Evolutionary conservation across 495 filamentous ascomycete genomes (phyloP).

Genomic region (Viridothelium virens): DNA sequence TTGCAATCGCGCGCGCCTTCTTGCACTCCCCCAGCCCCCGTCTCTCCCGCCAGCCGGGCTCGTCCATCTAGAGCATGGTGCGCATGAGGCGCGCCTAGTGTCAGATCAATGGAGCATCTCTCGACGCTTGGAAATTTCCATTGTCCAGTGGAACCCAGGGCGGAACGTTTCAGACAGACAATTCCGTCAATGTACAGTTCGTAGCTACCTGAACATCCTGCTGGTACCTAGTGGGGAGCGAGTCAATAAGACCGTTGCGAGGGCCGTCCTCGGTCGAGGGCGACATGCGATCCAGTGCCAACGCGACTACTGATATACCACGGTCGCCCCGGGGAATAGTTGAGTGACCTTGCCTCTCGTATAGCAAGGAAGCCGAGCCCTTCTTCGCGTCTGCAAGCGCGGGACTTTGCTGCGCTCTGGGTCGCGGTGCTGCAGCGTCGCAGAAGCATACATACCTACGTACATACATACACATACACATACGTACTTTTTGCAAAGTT

Average conservation of each 20-base stretch:
- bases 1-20: not conserved
- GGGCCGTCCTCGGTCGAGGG: not conserved
- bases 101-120: slow-evolving; percentile 6
- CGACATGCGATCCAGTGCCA: not conserved
- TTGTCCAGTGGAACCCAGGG: not conserved
- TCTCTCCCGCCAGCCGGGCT: slow-evolving; percentile 5
- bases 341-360: slow-evolving; percentile 5
- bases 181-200: slow-evolving; percentile 4
- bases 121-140: slow-evolving; percentile 1
- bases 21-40: not conserved
- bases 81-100: slow-evolving; percentile 7
- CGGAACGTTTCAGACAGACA: not conserved
- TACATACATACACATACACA: not conserved
- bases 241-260: slow-evolving; percentile 5
- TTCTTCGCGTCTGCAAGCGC: not conserved
- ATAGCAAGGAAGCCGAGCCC: slow-evolving; percentile 8
- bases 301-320: not conserved
- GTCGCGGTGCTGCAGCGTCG: slow-evolving; percentile 4
- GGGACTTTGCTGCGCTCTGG: not conserved
- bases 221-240: not conserved
- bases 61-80: not conserved
- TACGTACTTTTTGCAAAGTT: not conserved
- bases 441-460: slow-evolving; percentile 5
- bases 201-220: not conserved
- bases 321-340: not conserved